phyloP scores from a whole-genome alignment of 192 early-diverging fungal species.

The Umbelopsis sp. region DNA sequence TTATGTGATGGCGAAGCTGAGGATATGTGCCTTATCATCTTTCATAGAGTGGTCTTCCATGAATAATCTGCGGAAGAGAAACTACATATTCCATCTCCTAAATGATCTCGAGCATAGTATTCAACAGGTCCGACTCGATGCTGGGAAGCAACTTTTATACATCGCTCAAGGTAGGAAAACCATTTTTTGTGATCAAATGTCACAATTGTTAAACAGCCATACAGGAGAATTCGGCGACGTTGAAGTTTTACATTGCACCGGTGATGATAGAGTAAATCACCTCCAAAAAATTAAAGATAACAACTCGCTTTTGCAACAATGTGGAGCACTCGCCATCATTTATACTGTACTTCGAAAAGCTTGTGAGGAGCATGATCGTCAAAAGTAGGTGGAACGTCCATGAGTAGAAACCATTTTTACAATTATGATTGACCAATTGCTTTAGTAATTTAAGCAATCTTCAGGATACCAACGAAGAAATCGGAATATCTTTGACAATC shows the following conservation, averaged over 20 bases:
- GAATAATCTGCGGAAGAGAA: slow-evolving; percentile 37
- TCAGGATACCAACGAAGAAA: slow-evolving; percentile 37
- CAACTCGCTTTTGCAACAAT: slow-evolving; percentile 58
- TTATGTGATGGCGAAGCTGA: too few relatives aligned
- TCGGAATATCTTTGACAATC: slow-evolving; percentile 60
- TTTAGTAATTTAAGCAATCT: slow-evolving; percentile 13
- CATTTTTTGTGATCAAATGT: background rate
- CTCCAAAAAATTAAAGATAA: slow-evolving; percentile 57
- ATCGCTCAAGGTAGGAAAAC: slow-evolving; percentile 64
- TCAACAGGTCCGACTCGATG: slow-evolving; percentile 47
- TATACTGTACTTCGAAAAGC: slow-evolving; percentile 60
- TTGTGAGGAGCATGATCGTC: slow-evolving; percentile 55
- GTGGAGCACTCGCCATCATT: slow-evolving; percentile 60
- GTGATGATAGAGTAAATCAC: slow-evolving; percentile 43
- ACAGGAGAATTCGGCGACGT: background rate
- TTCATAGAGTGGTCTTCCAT: background rate
- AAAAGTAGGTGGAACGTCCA: slow-evolving; percentile 24
- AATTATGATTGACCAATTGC: background rate
- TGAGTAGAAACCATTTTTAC: background rate
- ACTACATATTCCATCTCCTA: slow-evolving; percentile 55
- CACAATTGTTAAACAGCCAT: background rate
- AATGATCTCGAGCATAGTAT: slow-evolving; percentile 61
- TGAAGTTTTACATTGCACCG: slow-evolving; percentile 3
- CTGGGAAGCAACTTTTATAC: slow-evolving; percentile 63
- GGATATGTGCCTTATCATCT: too few relatives aligned